These are phyloP conservation scores for Xerophyta viscosa DNA, from an alignment of 106 monocot genomes.

Conservation along the genomic window DNA sequence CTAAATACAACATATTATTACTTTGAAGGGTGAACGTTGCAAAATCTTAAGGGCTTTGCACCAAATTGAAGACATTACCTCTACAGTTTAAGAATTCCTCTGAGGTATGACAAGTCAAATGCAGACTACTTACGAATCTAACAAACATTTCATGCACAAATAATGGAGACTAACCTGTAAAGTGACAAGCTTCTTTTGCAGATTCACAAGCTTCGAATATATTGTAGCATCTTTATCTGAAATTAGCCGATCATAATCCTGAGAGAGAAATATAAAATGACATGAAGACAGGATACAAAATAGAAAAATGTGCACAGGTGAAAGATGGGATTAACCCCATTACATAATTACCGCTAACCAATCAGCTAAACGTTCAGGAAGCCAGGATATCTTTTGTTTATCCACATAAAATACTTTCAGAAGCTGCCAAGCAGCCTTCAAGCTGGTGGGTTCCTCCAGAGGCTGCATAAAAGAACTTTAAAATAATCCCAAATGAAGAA, in stretches of 20 bases:
- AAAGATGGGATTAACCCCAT: constrained; percentile 4
- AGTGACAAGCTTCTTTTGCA: constrained; percentile 72
- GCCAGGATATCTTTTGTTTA: constrained; percentile 57
- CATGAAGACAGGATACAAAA: not conserved
- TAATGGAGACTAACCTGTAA: constrained; percentile 44
- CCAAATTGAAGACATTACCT: no score
- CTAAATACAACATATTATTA: no score
- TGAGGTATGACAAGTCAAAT: no score
- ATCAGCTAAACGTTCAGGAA: constrained; percentile 85
- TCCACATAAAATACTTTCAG: constrained; percentile 91
- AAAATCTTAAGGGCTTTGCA: no score
- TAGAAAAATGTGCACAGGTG: not conserved
- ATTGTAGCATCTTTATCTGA: constrained; percentile 33
- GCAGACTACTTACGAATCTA: no score
- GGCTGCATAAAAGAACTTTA: constrained; percentile 21
- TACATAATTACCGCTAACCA: constrained; percentile 86
- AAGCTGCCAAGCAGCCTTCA: constrained; percentile 85
- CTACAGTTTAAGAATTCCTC: no score
- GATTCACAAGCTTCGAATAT: constrained; percentile 39
- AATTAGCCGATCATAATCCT: constrained; percentile 84
- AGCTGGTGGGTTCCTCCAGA: constrained; percentile 36
- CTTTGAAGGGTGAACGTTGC: no score
- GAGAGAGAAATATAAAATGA: constrained; percentile 3
- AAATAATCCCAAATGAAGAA: not conserved
- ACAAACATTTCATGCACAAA: no score